Conservation (phyloP, 106 monocot genomes). For the Dendrobium chrysotoxum region DNA sequence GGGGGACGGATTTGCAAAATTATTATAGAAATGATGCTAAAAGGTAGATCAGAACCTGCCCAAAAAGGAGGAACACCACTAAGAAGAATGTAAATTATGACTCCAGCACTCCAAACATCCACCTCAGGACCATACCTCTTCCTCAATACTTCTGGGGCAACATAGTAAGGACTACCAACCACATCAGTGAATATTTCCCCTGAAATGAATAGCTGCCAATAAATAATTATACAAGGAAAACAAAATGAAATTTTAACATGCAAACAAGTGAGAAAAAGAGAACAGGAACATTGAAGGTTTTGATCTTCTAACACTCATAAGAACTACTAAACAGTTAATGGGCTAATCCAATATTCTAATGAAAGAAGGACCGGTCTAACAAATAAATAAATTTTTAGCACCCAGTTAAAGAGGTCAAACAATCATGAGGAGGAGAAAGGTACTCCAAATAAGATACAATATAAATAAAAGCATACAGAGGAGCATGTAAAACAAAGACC, state of each 20-base stretch:
- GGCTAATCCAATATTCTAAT: too few species aligned
- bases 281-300: not conserved
- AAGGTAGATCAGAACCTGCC: slow-evolving; percentile 8
- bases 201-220: not conserved
- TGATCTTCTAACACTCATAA: not conserved
- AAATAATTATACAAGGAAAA: slow-evolving; percentile 1
- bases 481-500: not conserved
- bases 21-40: not conserved
- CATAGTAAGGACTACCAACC: slow-evolving; percentile 26
- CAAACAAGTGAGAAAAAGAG: not conserved
- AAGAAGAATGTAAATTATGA: slow-evolving; percentile 23
- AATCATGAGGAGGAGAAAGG: not conserved
- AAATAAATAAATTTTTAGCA: too few species aligned
- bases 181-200: slow-evolving; percentile 22
- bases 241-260: not conserved
- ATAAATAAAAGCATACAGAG: not conserved
- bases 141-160: slow-evolving; percentile 22
- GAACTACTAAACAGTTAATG: not conserved
- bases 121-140: slow-evolving; percentile 21
- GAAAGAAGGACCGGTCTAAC: too few species aligned
- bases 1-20: not conserved
- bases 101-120: slow-evolving; percentile 27
- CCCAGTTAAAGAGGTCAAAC: not conserved
- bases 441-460: not conserved
- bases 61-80: slow-evolving; percentile 26